These are phyloP conservation scores for Wickerhamiella shivajii DNA, from an alignment of 805 yeast genomes.

Conservation along the genomic window DNA sequence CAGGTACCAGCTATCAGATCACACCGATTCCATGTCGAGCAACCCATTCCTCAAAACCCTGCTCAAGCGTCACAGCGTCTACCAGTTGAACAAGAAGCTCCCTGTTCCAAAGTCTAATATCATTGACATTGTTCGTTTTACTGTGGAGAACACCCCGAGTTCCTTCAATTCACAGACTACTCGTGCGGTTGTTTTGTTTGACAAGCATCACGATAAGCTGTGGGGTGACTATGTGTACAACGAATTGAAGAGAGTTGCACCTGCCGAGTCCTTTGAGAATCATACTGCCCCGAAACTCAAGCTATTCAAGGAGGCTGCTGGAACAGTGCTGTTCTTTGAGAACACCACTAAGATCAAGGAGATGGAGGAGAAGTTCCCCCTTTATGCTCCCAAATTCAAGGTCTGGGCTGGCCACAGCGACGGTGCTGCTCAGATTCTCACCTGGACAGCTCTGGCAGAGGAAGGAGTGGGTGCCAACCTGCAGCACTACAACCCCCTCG, in stretches of 20 bases:
- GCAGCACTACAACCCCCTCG: conserved; percentile 37
- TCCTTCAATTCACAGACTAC: conserved; percentile 37
- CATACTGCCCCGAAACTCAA: conserved; percentile 30
- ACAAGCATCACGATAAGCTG: conserved; percentile 31
- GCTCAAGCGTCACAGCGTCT: conserved; percentile 34
- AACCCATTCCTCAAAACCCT: conserved; percentile 12
- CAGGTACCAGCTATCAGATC: too few species aligned
- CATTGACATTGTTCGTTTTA: conserved; percentile 28
- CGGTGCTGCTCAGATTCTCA: conserved; percentile 34
- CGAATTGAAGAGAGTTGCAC: conserved; percentile 23
- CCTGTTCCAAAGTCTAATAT: conserved; percentile 32
- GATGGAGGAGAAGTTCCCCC: conserved; percentile 31
- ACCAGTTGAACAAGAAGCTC: conserved; percentile 30
- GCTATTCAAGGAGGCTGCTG: conserved; percentile 32
- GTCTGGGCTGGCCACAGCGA: conserved; percentile 32
- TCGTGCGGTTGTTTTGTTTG: conserved; percentile 35
- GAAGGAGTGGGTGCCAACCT: conserved; percentile 36
- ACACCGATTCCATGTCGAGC: too few species aligned
- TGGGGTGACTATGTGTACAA: conserved; percentile 30
- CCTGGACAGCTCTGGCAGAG: conserved; percentile 35
- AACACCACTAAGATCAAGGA: conserved; percentile 28
- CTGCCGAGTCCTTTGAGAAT: conserved; percentile 25
- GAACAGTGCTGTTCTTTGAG: conserved; percentile 35
- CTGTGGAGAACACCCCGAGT: conserved; percentile 36
- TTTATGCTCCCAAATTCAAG: conserved; percentile 32